phyloP scores from a whole-genome alignment of 2,329 filamentous ascomycete species.

The Aspergillus ochraceoroseus region DNA sequence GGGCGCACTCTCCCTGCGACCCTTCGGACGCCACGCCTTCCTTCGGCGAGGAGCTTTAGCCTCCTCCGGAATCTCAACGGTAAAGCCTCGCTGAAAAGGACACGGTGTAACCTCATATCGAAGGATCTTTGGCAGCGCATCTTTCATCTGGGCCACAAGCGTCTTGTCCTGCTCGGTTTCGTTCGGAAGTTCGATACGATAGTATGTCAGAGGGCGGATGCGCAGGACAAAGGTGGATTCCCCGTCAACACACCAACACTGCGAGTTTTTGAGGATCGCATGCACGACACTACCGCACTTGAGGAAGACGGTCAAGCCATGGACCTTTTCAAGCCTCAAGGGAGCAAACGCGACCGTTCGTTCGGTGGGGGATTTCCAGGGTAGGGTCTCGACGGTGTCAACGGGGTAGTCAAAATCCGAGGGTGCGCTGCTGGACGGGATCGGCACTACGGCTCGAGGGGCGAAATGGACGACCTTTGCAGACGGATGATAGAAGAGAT shows the following conservation, averaged over 20 bases:
- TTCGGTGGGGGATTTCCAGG: constrained; percentile 72
- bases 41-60: constrained; percentile 62
- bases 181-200: constrained; percentile 79
- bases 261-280: constrained; percentile 81
- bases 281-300: constrained; percentile 79
- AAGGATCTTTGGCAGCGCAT: constrained; percentile 65
- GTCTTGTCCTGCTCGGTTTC: constrained; percentile 58
- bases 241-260: constrained; percentile 90
- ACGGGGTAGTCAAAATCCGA: constrained; percentile 47
- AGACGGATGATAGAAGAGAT: constrained; percentile 66
- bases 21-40: constrained; percentile 63
- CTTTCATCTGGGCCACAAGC: constrained; percentile 63
- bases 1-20: constrained; percentile 40
- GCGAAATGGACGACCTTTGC: constrained; percentile 67
- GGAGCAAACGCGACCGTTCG: constrained; percentile 76
- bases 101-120: constrained; percentile 85
- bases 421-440: constrained; percentile 40
- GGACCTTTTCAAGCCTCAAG: constrained; percentile 78
- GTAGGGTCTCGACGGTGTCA: constrained; percentile 58
- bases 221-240: constrained; percentile 81
- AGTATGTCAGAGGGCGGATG: constrained; percentile 77
- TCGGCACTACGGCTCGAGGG: constrained; percentile 40
- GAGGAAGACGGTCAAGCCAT: constrained; percentile 79
- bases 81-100: constrained; percentile 74
- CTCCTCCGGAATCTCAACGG: constrained; percentile 65